Evolutionary conservation across 495 filamentous ascomycete species (phyloP).

Genomic region (Penicillium turbatum): DNA sequence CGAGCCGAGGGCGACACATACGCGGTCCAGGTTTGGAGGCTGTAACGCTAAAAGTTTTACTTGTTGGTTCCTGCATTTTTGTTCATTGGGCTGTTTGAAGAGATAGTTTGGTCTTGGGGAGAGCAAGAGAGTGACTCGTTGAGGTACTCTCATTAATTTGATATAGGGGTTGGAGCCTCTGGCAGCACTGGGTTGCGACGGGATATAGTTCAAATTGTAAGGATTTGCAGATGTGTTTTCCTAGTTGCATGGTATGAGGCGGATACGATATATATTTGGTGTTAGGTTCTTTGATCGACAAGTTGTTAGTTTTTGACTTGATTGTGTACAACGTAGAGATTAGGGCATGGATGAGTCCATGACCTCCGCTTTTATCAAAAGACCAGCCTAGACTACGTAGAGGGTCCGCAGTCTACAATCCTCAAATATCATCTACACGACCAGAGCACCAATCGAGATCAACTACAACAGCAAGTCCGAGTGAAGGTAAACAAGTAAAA

Average conservation of each 20-base stretch:
- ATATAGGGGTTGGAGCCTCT: too few relatives aligned
- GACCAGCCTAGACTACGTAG: constrained; percentile 2
- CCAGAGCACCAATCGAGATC: background rate
- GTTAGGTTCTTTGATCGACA: too few relatives aligned
- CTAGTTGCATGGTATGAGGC: too few relatives aligned
- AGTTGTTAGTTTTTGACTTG: too few relatives aligned
- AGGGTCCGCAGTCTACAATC: background rate
- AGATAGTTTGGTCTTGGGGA: background rate
- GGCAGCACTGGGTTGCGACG: too few relatives aligned
- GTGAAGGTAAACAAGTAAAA: constrained; percentile 28
- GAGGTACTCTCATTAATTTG: too few relatives aligned
- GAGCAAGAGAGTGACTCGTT: background rate
- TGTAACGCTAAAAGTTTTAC: too few relatives aligned
- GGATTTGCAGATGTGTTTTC: too few relatives aligned
- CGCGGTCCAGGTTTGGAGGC: background rate
- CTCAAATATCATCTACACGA: background rate
- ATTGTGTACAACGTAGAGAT: too few relatives aligned
- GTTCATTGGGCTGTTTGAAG: background rate
- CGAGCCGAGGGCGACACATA: background rate
- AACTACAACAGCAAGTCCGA: constrained; percentile 4
- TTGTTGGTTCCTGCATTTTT: background rate
- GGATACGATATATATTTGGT: too few relatives aligned
- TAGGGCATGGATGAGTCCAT: too few relatives aligned
- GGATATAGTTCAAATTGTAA: too few relatives aligned
- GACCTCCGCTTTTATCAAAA: background rate